Percentiles rank a stretch among this genome's conserved stretches.
Conservation (phyloP, 169 alveolate genomes). For the Cystoisospora suis region DNA sequence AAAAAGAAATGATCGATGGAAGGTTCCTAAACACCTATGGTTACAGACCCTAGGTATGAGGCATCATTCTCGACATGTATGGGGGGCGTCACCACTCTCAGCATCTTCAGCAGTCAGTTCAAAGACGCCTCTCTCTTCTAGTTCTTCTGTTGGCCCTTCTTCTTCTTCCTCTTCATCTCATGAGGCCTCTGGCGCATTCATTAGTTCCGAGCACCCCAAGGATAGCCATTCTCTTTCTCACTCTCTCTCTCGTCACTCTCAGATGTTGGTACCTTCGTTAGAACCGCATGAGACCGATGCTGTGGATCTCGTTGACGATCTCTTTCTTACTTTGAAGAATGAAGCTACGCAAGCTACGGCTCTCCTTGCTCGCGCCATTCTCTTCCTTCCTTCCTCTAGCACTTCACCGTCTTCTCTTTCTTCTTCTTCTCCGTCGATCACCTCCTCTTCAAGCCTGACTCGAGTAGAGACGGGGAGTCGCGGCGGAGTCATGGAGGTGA, state of each 20-base stretch:
- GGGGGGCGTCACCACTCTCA: no score
- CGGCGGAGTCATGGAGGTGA: not conserved
- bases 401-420: not conserved
- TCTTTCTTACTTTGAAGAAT: not conserved
- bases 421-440: not conserved
- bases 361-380: conserved; percentile 1
- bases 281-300: conserved; percentile 17
- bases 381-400: not conserved
- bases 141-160: no score
- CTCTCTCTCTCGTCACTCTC: no score
- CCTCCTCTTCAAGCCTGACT: not conserved
- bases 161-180: not conserved
- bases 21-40: conserved; percentile 13
- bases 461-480: not conserved
- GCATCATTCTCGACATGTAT: not conserved
- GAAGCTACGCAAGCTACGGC: conserved; percentile 2
- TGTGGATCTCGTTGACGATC: conserved; percentile 4
- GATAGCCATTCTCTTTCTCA: no score
- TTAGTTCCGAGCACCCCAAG: no score
- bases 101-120: no score
- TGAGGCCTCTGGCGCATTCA: no score
- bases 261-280: not conserved
- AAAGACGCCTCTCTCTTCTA: no score
- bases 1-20: not conserved
- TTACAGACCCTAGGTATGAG: not conserved